Conservation (phyloP, 2,329 filamentous ascomycete species). For the Pyrenophora tritici-repentis region DNA sequence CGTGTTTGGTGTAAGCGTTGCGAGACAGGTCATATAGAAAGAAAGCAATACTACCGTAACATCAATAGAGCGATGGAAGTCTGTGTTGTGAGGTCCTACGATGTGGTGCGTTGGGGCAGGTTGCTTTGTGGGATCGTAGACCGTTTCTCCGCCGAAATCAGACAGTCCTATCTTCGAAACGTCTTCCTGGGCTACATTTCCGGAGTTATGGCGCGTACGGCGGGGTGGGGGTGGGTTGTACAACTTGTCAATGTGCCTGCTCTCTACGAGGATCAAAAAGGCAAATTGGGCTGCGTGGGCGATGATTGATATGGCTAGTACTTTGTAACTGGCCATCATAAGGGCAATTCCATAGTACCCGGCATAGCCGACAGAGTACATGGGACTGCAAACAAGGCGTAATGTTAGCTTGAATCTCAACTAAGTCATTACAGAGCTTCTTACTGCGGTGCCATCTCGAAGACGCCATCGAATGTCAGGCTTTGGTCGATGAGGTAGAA, state of each 20-base stretch:
- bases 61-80: conserved; percentile 87
- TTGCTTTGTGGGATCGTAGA: conserved; percentile 52
- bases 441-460: conserved; percentile 87
- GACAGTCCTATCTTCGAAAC: conserved; percentile 44
- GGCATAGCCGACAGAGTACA: conserved; percentile 70
- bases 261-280: conserved; percentile 90
- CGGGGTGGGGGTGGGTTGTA: conserved; percentile 91
- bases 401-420: conserved; percentile 10
- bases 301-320: conserved; percentile 93
- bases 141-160: conserved; percentile 43
- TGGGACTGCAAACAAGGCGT: conserved; percentile 9
- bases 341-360: conserved; percentile 98
- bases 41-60: conserved; percentile 77
- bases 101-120: conserved; percentile 80
- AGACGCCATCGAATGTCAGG: conserved; percentile 96
- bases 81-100: conserved; percentile 80
- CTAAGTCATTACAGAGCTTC: conserved; percentile 1
- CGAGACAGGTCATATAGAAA: conserved; percentile 73
- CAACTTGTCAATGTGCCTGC: conserved; percentile 96
- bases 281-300: conserved; percentile 93
- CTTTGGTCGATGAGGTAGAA: conserved; percentile 99
- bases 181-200: conserved; percentile 48
- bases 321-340: conserved; percentile 97
- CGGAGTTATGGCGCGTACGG: conserved; percentile 56
- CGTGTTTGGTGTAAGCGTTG: conserved; percentile 77